Conservation (phyloP, 306 rosid genomes). For the Urtica urens region DNA sequence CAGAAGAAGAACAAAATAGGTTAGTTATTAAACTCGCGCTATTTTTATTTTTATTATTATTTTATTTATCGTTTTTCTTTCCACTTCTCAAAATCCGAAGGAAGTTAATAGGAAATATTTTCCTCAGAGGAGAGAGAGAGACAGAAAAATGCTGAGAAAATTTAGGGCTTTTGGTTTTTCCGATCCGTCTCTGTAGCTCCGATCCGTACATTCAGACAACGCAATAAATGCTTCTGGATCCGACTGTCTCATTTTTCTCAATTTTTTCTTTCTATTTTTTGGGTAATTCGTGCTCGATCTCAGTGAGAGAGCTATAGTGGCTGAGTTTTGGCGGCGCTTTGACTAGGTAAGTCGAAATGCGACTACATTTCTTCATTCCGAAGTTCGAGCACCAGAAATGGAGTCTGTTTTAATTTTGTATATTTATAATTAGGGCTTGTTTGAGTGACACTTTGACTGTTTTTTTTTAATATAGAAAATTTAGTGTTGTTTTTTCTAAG, state of each 20-base stretch:
- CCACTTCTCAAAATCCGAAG: slow-evolving; percentile 7
- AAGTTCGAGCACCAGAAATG: slow-evolving; percentile 17
- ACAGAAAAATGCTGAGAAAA: slow-evolving; percentile 17
- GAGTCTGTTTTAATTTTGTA: slow-evolving; percentile 8
- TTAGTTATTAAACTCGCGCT: slow-evolving; percentile 16
- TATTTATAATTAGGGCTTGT: slow-evolving; percentile 18
- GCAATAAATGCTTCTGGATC: slow-evolving; percentile 52
- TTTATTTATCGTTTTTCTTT: neutral
- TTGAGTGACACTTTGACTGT: slow-evolving; percentile 10
- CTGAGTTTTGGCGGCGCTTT: slow-evolving; percentile 12
- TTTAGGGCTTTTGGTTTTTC: slow-evolving; percentile 15
- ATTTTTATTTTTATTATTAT: no score
- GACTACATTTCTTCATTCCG: neutral
- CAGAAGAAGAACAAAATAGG: slow-evolving; percentile 26
- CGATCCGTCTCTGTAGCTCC: slow-evolving; percentile 32
- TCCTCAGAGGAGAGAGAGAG: slow-evolving; percentile 19
- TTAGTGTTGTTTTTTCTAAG: slow-evolving; percentile 37
- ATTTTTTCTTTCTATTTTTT: slow-evolving; percentile 4
- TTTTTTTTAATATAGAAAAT: slow-evolving; percentile 14
- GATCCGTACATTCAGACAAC: slow-evolving; percentile 33
- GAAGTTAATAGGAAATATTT: neutral
- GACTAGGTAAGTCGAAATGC: slow-evolving; percentile 22
- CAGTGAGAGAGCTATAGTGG: slow-evolving; percentile 11
- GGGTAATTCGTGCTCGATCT: slow-evolving; percentile 28
- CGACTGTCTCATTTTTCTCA: slow-evolving; percentile 36